Conservation (phyloP, 2,329 filamentous ascomycete species). For the Fusarium palustre region DNA sequence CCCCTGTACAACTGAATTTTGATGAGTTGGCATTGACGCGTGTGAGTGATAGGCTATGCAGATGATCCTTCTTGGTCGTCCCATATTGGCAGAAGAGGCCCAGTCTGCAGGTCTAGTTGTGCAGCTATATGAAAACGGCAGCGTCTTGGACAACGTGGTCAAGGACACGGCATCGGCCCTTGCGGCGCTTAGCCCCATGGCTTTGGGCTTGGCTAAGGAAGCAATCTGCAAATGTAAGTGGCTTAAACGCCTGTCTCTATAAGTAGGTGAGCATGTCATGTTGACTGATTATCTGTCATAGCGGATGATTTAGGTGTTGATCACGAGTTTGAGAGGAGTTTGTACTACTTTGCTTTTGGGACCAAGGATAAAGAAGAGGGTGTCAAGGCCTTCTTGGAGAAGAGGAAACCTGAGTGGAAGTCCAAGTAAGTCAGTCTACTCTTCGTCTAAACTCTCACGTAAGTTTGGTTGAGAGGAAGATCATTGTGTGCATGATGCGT, state of each 20-base stretch:
- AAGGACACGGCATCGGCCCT: conserved; percentile 42
- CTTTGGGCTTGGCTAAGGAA: conserved; percentile 48
- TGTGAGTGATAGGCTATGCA: conserved; percentile 48
- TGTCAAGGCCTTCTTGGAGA: conserved; percentile 49
- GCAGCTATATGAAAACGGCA: conserved; percentile 45
- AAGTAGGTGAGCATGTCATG: neutral
- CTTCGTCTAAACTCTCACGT: neutral
- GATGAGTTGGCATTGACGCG: neutral
- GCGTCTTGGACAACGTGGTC: conserved; percentile 46
- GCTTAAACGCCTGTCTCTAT: neutral
- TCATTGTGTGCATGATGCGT: conserved; percentile 7
- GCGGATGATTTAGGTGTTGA: conserved; percentile 46
- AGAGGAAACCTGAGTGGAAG: conserved; percentile 40
- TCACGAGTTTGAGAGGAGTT: conserved; percentile 51
- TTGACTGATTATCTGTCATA: conserved; percentile 8
- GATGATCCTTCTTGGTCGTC: conserved; percentile 48
- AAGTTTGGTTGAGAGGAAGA: neutral
- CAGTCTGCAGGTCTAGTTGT: conserved; percentile 44
- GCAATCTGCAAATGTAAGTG: conserved; percentile 47
- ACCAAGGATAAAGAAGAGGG: conserved; percentile 49
- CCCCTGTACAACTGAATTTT: neutral
- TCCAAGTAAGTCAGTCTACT: neutral
- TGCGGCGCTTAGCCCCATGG: conserved; percentile 43
- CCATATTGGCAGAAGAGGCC: conserved; percentile 46
- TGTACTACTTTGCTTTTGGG: conserved; percentile 54